These are phyloP conservation scores for Leucaena leucocephala DNA, from an alignment of 306 rosid species.

Conservation along the genomic window DNA sequence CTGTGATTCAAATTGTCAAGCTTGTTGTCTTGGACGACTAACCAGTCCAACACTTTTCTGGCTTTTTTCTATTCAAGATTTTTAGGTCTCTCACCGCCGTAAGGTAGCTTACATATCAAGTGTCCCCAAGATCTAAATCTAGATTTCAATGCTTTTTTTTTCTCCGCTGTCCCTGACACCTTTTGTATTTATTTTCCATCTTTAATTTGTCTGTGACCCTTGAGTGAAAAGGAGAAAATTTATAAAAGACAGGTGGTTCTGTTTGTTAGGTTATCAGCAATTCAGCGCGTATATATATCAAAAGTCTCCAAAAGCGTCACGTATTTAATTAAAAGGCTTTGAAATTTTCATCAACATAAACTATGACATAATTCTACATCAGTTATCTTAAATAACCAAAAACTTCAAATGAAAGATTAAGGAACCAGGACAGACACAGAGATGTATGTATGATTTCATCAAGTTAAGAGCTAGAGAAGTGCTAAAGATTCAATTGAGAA, in stretches of 20 bases:
- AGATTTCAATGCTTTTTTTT: conserved; percentile 26
- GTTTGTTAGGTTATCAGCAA: conserved; percentile 28
- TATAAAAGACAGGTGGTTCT: conserved; percentile 34
- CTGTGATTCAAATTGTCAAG: conserved; percentile 32
- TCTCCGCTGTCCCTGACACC: conserved; percentile 18
- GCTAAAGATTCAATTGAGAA: conserved; percentile 36
- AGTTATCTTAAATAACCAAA: background rate
- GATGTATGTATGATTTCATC: background rate
- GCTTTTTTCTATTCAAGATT: conserved; percentile 7
- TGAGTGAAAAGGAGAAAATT: conserved; percentile 17
- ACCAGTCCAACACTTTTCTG: conserved; percentile 34
- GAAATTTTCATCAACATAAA: background rate
- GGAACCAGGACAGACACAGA: conserved; percentile 5
- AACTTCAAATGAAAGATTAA: background rate
- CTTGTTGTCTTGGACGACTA: conserved; percentile 7
- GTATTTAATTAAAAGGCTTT: background rate
- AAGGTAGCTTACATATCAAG: conserved; percentile 36
- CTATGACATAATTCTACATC: background rate
- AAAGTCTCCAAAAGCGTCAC: conserved; percentile 16
- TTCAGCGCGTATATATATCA: background rate
- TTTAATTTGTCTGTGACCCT: conserved; percentile 19
- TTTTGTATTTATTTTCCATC: conserved; percentile 36
- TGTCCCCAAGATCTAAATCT: conserved; percentile 37
- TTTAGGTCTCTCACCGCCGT: conserved; percentile 26
- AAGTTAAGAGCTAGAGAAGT: background rate